Percentiles rank a stretch among this genome's conserved stretches.
These are phyloP conservation scores for Syncephalastrum racemosum DNA, from an alignment of 371 early-diverging fungal species.

Conservation along the genomic window DNA sequence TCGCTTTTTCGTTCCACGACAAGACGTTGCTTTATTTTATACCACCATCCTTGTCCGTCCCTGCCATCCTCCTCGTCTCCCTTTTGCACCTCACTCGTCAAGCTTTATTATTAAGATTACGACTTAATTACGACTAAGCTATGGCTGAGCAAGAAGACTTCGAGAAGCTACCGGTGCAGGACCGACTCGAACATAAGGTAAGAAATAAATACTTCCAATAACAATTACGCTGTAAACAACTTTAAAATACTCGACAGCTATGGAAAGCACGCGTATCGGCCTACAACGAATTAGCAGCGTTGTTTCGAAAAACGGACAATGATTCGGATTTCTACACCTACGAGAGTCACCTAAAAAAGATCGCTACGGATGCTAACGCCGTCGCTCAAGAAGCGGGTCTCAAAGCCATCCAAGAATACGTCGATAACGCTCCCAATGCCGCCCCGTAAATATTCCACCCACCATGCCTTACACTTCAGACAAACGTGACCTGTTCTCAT, in stretches of 20 bases:
- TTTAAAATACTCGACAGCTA: conserved; percentile 49
- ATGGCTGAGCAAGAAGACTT: conserved; percentile 60
- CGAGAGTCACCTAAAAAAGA: conserved; percentile 72
- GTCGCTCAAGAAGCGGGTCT: conserved; percentile 92
- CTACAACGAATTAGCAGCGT: conserved; percentile 78
- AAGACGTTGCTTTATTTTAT: too few species aligned
- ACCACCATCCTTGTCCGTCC: too few species aligned
- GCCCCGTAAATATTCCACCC: conserved; percentile 48
- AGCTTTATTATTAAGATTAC: too few species aligned
- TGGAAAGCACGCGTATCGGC: conserved; percentile 95
- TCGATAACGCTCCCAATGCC: conserved; percentile 82
- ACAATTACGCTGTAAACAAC: neutral
- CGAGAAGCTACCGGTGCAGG: conserved; percentile 60
- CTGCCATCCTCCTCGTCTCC: too few species aligned
- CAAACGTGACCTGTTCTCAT: neutral
- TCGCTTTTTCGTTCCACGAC: too few species aligned
- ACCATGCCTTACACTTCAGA: neutral
- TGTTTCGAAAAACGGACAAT: conserved; percentile 61
- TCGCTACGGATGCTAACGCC: conserved; percentile 85
- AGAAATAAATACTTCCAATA: neutral
- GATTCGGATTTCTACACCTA: conserved; percentile 72
- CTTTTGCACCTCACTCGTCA: too few species aligned
- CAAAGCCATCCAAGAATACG: conserved; percentile 69
- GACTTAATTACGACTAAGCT: too few species aligned
- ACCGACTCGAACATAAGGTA: conserved; percentile 77